These are phyloP conservation scores for Trichoderma atroviride DNA, from an alignment of 2,329 filamentous ascomycete genomes.

Conservation along the genomic window DNA sequence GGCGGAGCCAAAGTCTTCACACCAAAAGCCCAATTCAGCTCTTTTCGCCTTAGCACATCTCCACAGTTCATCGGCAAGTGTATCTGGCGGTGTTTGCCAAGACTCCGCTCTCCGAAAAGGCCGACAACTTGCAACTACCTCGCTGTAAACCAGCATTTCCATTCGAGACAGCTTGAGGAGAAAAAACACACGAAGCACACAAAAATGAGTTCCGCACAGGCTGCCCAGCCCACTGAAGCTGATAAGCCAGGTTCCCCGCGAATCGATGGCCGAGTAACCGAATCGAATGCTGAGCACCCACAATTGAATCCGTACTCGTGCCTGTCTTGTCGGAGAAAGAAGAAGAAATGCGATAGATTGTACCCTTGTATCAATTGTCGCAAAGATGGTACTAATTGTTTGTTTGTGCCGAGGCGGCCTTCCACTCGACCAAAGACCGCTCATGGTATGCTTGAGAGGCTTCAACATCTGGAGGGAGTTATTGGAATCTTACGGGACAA, in stretches of 20 bases:
- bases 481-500: neutral
- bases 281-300: neutral
- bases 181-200: too few relatives aligned
- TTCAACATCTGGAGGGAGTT: conserved; percentile 12
- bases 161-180: too few relatives aligned
- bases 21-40: too few relatives aligned
- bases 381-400: neutral
- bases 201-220: too few relatives aligned
- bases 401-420: conserved; percentile 4
- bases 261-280: neutral
- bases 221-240: too few relatives aligned
- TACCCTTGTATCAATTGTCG: conserved; percentile 6
- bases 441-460: conserved; percentile 8
- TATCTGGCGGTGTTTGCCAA: conserved; percentile 8
- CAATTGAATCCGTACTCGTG: conserved; percentile 11
- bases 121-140: conserved; percentile 1
- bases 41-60: too few relatives aligned
- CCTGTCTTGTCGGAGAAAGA: conserved; percentile 5
- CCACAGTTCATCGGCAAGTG: neutral
- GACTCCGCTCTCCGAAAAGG: conserved; percentile 10
- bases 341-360: conserved; percentile 10
- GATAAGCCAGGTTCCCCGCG: neutral
- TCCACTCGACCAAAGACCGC: conserved; percentile 6
- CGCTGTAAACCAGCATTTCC: neutral
- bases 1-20: too few relatives aligned